Percentiles rank a stretch among this genome's conserved stretches.
Conservation (phyloP, 495 filamentous ascomycete species). For the Friedmanniomyces endolithicus region DNA sequence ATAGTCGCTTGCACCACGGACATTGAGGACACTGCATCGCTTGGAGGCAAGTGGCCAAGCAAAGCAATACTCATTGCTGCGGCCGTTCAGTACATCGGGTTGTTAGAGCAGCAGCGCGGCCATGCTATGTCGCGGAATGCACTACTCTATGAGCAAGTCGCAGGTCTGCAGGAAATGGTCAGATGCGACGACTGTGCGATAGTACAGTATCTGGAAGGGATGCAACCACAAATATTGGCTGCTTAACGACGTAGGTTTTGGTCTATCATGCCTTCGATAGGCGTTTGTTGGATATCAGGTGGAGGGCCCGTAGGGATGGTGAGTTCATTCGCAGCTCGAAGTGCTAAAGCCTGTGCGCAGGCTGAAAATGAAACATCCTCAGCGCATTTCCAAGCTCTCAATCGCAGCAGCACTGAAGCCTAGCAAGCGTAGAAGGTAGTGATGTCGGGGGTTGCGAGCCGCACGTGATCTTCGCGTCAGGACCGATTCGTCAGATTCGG, state of each 20-base stretch:
- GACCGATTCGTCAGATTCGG: no score
- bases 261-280: no score
- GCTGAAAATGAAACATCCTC: no score
- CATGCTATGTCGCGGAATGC: not conserved
- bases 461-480: no score
- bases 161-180: slow-evolving; percentile 6
- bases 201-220: not conserved
- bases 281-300: not conserved
- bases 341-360: no score
- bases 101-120: not conserved
- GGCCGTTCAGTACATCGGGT: not conserved
- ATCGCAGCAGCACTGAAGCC: no score
- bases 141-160: slow-evolving; percentile 1
- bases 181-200: slow-evolving; percentile 6
- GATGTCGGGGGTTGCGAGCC: no score
- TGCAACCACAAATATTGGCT: not conserved
- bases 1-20: not conserved
- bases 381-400: no score
- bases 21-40: not conserved
- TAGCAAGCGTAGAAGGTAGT: no score
- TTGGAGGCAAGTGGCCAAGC: not conserved
- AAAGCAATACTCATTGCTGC: slow-evolving; percentile 1
- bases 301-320: no score
- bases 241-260: not conserved
- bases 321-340: no score